Evolutionary conservation across 2,329 filamentous ascomycete genomes (phyloP), one percentile per base, ranked within the genome.

Genomic region (Scedosporium boydii): DNA sequence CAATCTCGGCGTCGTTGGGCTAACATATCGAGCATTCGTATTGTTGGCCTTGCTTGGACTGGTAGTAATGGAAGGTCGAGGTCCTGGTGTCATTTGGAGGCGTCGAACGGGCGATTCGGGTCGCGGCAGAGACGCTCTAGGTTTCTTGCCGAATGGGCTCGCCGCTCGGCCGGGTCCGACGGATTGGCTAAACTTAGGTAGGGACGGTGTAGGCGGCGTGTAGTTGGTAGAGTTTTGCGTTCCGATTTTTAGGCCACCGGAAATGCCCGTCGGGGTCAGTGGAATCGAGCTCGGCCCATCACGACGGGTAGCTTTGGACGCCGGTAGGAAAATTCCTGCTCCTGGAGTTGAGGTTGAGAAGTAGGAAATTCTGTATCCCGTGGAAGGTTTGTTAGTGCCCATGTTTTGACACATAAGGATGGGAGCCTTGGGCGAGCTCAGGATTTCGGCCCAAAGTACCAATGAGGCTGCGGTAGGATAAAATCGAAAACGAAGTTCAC

Each of bases 301-400:
- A 71, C 85, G 87, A 74, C 84, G 89, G 70, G 83, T 81, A 41
- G 90, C 90, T 73, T 96, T 95, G 72, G 87, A 85, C 16, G 95
- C 78, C 3, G 95, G 95, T 14, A 99, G 82, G 72, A 99, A 99
- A 70, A 99, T 98, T 64, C 95, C 95, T 2, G 95, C 87, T 65
- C 91, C 91, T 0, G 90, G 84, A 23, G 87, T 77, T 3, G 82
- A 82, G 10, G 95, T 96, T 42, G 80, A 82, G 73, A 99, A 99
- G 76, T 99, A 99, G 41, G 80, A 85, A 58, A 87, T 71, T 63
- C 85, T 88, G 70, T 16, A 26, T 18, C 34, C 34, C 34, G 10
- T 14, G 34, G 3, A 38, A 38, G 9, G 38, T 27, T 27, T 63
- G 57, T 14, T 29, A 60, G 51, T 16, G 51, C 23, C 23, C 10